Percentiles rank a stretch among this genome's conserved stretches.
phyloP scores from a whole-genome alignment of 495 filamentous ascomycete species.

The Penicillium coffeae region DNA sequence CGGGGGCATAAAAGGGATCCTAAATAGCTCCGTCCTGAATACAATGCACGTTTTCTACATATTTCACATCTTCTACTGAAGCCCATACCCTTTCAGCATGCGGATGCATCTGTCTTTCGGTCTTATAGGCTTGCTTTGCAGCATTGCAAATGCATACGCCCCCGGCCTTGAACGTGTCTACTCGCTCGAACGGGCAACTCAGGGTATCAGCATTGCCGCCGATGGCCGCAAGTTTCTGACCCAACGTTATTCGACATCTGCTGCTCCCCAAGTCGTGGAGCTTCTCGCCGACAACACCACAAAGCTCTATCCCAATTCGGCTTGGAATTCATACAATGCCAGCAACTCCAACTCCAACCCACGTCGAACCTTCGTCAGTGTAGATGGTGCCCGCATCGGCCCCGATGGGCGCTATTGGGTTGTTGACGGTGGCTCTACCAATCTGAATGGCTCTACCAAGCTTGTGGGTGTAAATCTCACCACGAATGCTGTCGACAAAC shows the following conservation, averaged over 20 bases:
- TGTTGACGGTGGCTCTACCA: conserved; percentile 21
- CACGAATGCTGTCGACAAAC: conserved; percentile 19
- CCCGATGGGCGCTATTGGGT: conserved; percentile 27
- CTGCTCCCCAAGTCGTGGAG: conserved; percentile 6
- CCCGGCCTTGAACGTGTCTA: conserved; percentile 6
- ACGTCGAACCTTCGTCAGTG: conserved; percentile 16
- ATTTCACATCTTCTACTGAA: no score
- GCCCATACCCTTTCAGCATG: no score
- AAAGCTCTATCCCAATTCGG: conserved; percentile 19
- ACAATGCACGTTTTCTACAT: no score
- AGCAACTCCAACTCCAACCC: conserved; percentile 15
- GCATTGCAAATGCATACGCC: not conserved
- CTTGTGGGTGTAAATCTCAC: conserved; percentile 21
- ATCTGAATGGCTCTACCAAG: conserved; percentile 21
- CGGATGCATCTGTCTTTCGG: no score
- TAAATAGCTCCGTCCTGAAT: no score
- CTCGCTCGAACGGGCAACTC: conserved; percentile 8
- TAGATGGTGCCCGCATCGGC: conserved; percentile 24
- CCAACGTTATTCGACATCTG: conserved; percentile 8
- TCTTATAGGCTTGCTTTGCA: no score
- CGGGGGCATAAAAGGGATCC: no score
- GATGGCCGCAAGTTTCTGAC: conserved; percentile 13
- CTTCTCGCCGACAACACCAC: conserved; percentile 17
- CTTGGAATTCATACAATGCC: conserved; percentile 25
- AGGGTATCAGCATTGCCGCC: conserved; percentile 10